Evolutionary conservation across 148 eudicot genomes (phyloP), one percentile per base, ranked within the genome.

Genomic region (Arctostaphylos glauca): DNA sequence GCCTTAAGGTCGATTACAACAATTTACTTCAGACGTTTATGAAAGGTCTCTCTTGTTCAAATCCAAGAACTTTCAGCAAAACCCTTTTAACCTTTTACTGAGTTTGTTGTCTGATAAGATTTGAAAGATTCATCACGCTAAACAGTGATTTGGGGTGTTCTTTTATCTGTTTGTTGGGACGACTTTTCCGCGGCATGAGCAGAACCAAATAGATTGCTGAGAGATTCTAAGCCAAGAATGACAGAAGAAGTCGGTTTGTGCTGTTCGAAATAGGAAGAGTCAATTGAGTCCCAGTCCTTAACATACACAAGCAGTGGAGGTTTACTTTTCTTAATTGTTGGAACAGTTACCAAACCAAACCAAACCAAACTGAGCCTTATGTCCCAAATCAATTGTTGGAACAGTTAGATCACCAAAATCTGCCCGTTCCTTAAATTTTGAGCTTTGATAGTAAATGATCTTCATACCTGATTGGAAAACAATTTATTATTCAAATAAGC

Each of bases 331-430:
- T 2, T 62, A 62, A 62, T 50, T 75, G 55, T 75, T 18, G 77
- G 54, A 38, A n/a, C n/a, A n/a, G n/a, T n/a, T n/a, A n/a, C n/a
- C n/a, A n/a, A n/a, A n/a, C n/a, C n/a, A n/a, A n/a, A n/a, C n/a
- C n/a, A n/a, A n/a, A n/a, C n/a, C n/a, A n/a, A n/a, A n/a, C n/a
- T n/a, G n/a, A n/a, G n/a, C n/a, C n/a, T n/a, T n/a, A n/a, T n/a
- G n/a, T n/a, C n/a, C n/a, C n/a, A n/a, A n/a, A n/a, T n/a, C n/a
- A 62, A 62, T 50, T 75, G 55, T 75, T 18, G 77, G 54, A 41
- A 38, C 74, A 23, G 31, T 44, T 56, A 44, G 41, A 60, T 10
- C 6, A n/a, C 71, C 52, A 56, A 18, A 43, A 79, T 41, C 54
- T 79, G 71, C 54, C 81, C 38, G 4, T 44, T 60, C 3, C 0